Conservation (phyloP, 352 stramenopile genomes). For the Phytophthora idaei region DNA sequence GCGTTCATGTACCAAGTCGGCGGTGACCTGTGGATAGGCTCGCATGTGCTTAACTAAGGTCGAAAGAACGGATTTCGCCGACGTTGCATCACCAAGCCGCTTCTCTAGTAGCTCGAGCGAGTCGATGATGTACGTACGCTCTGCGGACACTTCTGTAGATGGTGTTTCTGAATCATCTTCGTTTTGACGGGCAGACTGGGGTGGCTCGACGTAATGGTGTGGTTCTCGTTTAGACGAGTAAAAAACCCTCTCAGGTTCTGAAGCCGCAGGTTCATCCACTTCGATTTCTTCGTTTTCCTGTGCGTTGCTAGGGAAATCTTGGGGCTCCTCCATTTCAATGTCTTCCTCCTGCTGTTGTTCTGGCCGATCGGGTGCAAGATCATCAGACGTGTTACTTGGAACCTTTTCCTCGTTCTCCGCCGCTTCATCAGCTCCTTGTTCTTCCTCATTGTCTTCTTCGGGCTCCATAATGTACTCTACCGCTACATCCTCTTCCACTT, state of each 20-base stretch:
- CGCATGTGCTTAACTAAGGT: conserved; percentile 83
- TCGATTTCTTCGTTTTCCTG: conserved; percentile 14
- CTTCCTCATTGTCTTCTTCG: background rate
- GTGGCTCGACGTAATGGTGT: background rate
- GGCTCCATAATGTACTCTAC: conserved; percentile 61
- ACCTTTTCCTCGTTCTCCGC: conserved; percentile 25
- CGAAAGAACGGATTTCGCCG: conserved; percentile 68
- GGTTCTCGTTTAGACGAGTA: background rate
- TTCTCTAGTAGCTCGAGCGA: conserved; percentile 57
- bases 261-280: background rate
- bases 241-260: background rate
- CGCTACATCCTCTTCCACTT: conserved; percentile 65
- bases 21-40: conserved; percentile 67
- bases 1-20: conserved; percentile 55
- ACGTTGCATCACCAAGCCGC: conserved; percentile 44
- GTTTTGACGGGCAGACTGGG: background rate
- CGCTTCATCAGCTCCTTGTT: background rate
- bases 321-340: conserved; percentile 14
- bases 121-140: conserved; percentile 47
- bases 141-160: conserved; percentile 27
- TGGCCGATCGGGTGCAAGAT: background rate
- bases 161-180: conserved; percentile 9
- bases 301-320: conserved; percentile 5
- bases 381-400: background rate
- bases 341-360: conserved; percentile 19